phyloP scores from a whole-genome alignment of 441 rosid genomes.

The Croton laevigatus region DNA sequence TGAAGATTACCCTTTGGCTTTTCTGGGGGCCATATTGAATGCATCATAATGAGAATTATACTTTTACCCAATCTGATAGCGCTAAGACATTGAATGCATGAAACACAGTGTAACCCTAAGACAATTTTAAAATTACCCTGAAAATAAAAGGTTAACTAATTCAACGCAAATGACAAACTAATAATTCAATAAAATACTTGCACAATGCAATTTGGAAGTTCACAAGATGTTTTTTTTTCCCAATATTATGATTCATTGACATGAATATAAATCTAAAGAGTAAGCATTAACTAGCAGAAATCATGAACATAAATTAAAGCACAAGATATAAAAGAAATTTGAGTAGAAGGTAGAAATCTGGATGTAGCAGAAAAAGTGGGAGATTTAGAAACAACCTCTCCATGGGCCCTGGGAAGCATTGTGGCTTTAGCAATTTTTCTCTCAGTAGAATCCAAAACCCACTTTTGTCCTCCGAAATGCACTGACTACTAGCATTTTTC shows the following conservation, averaged over 20 bases:
- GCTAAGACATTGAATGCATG: conserved; percentile 71
- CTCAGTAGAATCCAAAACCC: conserved; percentile 55
- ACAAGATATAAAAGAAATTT: background rate
- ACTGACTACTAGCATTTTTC: background rate
- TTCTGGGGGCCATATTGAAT: conserved; percentile 53
- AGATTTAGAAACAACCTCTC: conserved; percentile 43
- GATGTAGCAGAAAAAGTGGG: background rate
- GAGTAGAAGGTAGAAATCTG: background rate
- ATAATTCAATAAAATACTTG: background rate
- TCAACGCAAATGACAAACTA: conserved; percentile 22
- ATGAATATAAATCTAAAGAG: background rate
- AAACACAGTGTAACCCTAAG: conserved; percentile 34
- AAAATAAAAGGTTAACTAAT: conserved; percentile 32
- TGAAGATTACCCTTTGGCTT: conserved; percentile 46
- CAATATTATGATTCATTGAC: background rate
- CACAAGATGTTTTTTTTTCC: background rate
- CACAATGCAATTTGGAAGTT: background rate
- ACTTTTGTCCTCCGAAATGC: conserved; percentile 35
- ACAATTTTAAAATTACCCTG: conserved; percentile 36
- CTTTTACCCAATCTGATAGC: conserved; percentile 55
- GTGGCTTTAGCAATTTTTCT: conserved; percentile 61
- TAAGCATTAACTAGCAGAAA: background rate
- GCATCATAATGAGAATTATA: conserved; percentile 59
- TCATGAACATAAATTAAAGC: background rate
- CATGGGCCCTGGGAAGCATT: conserved; percentile 46